These are phyloP conservation scores for Citrus glauca DNA, from an alignment of 345 rosid species.

Conservation along the genomic window DNA sequence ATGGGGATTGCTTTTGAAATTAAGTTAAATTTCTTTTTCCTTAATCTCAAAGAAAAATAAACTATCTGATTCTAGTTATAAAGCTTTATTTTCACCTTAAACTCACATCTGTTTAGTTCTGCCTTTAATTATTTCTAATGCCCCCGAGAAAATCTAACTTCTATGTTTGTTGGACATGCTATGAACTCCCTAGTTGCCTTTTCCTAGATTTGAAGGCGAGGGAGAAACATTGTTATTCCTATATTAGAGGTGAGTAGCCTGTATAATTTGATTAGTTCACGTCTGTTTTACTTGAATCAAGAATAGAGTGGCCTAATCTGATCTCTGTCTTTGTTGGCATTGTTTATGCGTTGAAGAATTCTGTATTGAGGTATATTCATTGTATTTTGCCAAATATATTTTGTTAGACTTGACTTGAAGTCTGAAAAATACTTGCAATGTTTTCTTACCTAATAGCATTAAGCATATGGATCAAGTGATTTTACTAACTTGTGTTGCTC, in stretches of 20 bases:
- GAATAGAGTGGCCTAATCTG: background rate
- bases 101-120: background rate
- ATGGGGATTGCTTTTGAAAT: background rate
- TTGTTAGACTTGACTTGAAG: background rate
- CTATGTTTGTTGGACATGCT: background rate
- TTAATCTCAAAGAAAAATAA: background rate
- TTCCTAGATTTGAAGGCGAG: background rate
- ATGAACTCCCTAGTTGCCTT: background rate
- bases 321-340: background rate
- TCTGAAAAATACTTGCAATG: background rate
- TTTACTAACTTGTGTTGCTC: background rate
- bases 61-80: background rate
- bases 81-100: no score
- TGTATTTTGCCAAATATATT: background rate
- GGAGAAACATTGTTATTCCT: background rate
- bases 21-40: no score
- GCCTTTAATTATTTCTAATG: background rate
- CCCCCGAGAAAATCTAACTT: background rate
- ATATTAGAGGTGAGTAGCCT: background rate
- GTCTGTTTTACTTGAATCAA: conserved; percentile 1
- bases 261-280: background rate
- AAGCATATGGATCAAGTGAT: background rate
- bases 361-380: background rate
- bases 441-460: background rate
- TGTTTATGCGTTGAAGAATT: background rate